A percentile compares a stretch with the other conserved stretches of the same genome.
Evolutionary conservation across 306 rosid genomes (phyloP).

Genomic region (Leucaena leucocephala): DNA sequence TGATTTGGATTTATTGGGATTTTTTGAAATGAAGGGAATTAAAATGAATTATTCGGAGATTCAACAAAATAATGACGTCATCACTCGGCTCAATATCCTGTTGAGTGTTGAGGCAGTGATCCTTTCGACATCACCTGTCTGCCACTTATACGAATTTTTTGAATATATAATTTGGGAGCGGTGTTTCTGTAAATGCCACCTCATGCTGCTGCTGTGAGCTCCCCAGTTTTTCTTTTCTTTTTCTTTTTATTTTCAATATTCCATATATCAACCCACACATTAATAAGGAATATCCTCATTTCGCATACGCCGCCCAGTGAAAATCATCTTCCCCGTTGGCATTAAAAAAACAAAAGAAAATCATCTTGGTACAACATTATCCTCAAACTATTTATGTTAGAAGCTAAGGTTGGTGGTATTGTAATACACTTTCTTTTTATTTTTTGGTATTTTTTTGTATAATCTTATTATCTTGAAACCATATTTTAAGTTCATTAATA

Average conservation of each 20-base stretch:
- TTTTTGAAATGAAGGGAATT: neutral
- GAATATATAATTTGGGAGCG: neutral
- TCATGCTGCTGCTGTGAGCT: neutral
- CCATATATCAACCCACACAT: neutral
- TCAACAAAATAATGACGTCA: slow-evolving; percentile 13
- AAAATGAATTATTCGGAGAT: neutral
- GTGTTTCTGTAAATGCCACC: neutral
- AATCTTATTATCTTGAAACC: no score
- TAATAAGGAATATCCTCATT: no score
- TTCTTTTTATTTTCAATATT: neutral
- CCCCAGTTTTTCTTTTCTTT: no score
- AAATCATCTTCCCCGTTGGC: no score
- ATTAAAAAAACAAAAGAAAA: no score
- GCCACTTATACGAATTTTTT: slow-evolving; percentile 23
- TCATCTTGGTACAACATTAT: no score
- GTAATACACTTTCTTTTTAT: no score
- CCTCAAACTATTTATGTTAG: no score
- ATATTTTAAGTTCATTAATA: no score
- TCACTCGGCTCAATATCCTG: neutral
- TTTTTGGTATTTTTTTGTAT: no score
- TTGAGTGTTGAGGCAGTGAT: slow-evolving; percentile 27
- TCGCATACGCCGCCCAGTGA: no score
- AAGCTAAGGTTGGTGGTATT: no score
- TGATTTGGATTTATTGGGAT: slow-evolving; percentile 37
- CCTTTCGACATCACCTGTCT: slow-evolving; percentile 27